phyloP scores from a whole-genome alignment of 2,329 filamentous ascomycete species.

The Penicillium palitans region DNA sequence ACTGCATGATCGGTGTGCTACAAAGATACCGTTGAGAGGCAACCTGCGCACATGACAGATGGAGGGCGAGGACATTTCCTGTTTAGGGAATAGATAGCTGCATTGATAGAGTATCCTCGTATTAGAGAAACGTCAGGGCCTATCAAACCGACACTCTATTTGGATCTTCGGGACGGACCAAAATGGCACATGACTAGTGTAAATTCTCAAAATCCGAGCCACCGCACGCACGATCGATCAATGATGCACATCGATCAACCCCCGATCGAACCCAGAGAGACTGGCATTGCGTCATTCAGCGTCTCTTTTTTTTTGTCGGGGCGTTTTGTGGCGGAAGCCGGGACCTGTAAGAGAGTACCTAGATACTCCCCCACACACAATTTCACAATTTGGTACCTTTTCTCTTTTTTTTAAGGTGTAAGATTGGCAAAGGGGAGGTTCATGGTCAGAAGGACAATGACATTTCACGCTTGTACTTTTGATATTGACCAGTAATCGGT shows the following conservation, averaged over 20 bases:
- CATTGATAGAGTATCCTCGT: not conserved
- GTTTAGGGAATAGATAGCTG: not conserved
- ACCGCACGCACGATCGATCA: constrained; percentile 23
- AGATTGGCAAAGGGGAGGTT: constrained; percentile 8
- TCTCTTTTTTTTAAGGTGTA: not conserved
- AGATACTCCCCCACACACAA: not conserved
- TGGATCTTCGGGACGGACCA: constrained; percentile 22
- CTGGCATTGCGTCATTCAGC: constrained; percentile 16
- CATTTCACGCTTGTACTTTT: constrained; percentile 4
- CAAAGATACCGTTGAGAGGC: constrained; percentile 8
- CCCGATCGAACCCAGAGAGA: constrained; percentile 14
- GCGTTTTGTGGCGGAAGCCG: constrained; percentile 2
- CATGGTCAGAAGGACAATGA: constrained; percentile 10
- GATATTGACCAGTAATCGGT: not conserved
- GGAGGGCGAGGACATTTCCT: not conserved
- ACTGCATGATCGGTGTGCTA: not conserved
- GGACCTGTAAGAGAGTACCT: not conserved
- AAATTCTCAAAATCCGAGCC: constrained; percentile 6
- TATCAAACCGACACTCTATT: constrained; percentile 22
- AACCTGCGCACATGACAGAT: constrained; percentile 1
- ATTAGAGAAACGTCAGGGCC: constrained; percentile 12
- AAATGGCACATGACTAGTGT: constrained; percentile 12
- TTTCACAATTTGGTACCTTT: not conserved
- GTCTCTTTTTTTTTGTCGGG: not conserved
- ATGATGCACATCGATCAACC: constrained; percentile 23